Percentiles rank a stretch among this genome's conserved stretches.
Conservation (phyloP, 805 yeast species). For the Naumovozyma castellii region DNA sequence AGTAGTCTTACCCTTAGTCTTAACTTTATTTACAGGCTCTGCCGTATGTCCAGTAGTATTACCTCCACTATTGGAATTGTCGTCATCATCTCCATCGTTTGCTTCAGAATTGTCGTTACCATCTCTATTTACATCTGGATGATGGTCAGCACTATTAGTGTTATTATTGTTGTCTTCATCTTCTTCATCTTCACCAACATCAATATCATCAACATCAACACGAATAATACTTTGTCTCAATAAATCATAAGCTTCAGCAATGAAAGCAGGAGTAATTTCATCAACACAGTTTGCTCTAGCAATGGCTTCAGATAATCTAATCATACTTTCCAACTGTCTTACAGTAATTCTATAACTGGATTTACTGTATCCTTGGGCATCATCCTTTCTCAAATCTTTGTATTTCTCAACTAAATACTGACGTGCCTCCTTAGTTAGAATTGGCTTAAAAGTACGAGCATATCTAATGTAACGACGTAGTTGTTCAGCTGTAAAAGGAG, state of each 20-base stretch:
- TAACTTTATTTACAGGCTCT: not conserved
- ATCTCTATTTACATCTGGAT: not conserved
- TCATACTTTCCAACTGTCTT: conserved; percentile 90
- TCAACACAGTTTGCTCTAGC: conserved; percentile 95
- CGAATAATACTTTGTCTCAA: conserved; percentile 85
- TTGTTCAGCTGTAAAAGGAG: conserved; percentile 85
- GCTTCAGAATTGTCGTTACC: conserved; percentile 8
- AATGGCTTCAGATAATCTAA: conserved; percentile 88
- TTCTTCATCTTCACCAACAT: conserved; percentile 59
- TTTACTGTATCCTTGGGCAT: conserved; percentile 72
- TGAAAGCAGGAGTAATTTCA: conserved; percentile 73
- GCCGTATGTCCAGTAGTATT: conserved; percentile 1
- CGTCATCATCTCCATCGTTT: conserved; percentile 9
- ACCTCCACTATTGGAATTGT: conserved; percentile 3
- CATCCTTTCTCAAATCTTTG: conserved; percentile 79
- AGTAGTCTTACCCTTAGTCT: conserved; percentile 34
- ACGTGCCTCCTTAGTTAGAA: conserved; percentile 72
- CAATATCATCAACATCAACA: conserved; percentile 89
- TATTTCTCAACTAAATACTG: conserved; percentile 66
- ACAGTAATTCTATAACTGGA: conserved; percentile 91
- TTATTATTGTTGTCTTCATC: conserved; percentile 21
- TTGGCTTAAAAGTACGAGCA: conserved; percentile 88
- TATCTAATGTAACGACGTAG: conserved; percentile 79
- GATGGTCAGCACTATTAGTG: conserved; percentile 36
- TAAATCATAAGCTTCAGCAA: conserved; percentile 86